A percentile compares a stretch with the other conserved stretches of the same genome.
Conservation (phyloP, 2,329 filamentous ascomycete species). For the Fusarium verrucosum region DNA sequence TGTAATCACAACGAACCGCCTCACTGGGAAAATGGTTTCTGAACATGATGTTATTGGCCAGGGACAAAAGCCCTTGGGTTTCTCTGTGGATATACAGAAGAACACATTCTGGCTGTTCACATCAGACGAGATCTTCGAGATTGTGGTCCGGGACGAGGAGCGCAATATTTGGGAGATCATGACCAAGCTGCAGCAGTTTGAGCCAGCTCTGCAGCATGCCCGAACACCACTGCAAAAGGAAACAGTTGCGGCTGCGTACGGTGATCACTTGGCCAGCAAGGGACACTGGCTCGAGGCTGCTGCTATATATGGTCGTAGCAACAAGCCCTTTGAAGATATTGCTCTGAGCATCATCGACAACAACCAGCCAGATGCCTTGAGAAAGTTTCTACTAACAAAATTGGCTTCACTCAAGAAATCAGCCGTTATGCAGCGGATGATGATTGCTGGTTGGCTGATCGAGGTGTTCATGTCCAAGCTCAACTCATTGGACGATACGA, state of each 20-base stretch:
- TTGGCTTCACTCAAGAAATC: constrained; percentile 83
- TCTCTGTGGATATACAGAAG: constrained; percentile 90
- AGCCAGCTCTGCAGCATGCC: constrained; percentile 86
- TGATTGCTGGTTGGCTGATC: constrained; percentile 94
- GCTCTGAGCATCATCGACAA: constrained; percentile 90
- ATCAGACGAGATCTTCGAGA: constrained; percentile 88
- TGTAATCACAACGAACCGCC: constrained; percentile 84
- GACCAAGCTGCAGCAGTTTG: constrained; percentile 86
- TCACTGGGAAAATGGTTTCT: constrained; percentile 86
- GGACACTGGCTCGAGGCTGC: constrained; percentile 88
- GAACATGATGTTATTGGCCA: constrained; percentile 86
- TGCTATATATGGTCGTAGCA: constrained; percentile 90
- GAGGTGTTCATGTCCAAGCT: constrained; percentile 98
- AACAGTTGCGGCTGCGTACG: constrained; percentile 88
- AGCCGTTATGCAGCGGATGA: constrained; percentile 88
- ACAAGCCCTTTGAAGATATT: constrained; percentile 96
- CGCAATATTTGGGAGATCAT: constrained; percentile 95
- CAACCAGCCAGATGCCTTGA: constrained; percentile 86
- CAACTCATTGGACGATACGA: constrained; percentile 92
- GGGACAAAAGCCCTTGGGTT: constrained; percentile 80
- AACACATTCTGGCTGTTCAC: constrained; percentile 99
- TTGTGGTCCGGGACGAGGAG: constrained; percentile 89
- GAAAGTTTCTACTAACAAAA: constrained; percentile 89
- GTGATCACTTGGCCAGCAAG: constrained; percentile 85
- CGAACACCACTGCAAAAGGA: constrained; percentile 84